These are phyloP conservation scores for Styphnolobium japonicum DNA, from an alignment of 306 rosid genomes.

Conservation along the genomic window DNA sequence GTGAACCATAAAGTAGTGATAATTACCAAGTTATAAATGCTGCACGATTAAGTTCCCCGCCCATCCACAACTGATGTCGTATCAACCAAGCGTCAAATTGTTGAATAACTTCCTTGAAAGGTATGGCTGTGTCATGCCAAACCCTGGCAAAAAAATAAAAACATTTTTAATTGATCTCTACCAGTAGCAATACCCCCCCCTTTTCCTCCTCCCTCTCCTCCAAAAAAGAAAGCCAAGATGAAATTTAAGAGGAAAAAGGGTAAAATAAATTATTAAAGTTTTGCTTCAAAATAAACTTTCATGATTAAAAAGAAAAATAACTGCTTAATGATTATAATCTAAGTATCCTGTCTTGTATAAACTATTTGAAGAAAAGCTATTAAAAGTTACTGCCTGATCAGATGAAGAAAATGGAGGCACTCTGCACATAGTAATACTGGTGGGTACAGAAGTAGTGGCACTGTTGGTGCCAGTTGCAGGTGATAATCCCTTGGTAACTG, in stretches of 20 bases:
- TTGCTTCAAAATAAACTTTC: neutral
- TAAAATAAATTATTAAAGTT: too few species aligned
- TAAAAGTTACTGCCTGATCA: neutral
- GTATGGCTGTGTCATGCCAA: constrained; percentile 94
- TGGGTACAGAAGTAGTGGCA: neutral
- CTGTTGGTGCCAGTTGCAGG: neutral
- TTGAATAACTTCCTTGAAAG: constrained; percentile 68
- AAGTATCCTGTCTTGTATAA: neutral
- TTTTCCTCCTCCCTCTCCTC: too few species aligned
- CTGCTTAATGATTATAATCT: neutral
- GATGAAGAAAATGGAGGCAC: neutral
- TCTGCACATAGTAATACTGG: neutral
- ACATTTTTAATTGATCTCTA: neutral
- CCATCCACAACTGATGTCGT: constrained; percentile 62
- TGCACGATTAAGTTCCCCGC: constrained; percentile 58
- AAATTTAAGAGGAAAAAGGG: too few species aligned
- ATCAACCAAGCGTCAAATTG: constrained; percentile 82
- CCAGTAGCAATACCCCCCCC: neutral
- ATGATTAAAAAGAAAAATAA: neutral
- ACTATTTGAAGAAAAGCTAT: neutral
- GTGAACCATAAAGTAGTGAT: constrained; percentile 10
- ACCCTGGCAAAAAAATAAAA: constrained; percentile 47
- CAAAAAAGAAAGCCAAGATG: too few species aligned
- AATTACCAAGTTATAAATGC: constrained; percentile 87
- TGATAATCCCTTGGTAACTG: neutral